A percentile compares a stretch with the other conserved stretches of the same genome.
These are phyloP conservation scores for Cyanidioschyzon merolae DNA, from an alignment of 23 red algal genomes.

Conservation along the genomic window DNA sequence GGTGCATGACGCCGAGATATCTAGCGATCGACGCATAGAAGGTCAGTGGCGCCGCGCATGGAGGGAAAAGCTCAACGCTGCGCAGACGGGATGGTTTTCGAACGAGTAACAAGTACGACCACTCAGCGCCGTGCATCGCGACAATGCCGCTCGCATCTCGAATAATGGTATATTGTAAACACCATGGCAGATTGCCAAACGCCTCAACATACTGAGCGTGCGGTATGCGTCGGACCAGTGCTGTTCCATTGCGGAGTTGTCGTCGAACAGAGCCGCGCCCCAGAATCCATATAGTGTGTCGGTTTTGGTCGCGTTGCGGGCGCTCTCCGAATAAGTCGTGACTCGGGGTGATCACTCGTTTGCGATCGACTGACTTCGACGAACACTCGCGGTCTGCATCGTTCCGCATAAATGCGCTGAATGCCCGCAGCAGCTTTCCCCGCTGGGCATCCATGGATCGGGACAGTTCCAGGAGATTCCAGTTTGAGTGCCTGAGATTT, in stretches of 20 bases:
- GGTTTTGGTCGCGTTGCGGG: neutral
- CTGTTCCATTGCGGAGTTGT: neutral
- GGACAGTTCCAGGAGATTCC: neutral
- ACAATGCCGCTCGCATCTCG: neutral
- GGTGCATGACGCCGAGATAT: neutral
- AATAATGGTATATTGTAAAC: neutral
- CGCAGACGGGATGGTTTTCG: neutral
- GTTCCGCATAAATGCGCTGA: neutral
- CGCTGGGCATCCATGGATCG: neutral
- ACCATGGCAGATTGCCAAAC: conserved; percentile 12
- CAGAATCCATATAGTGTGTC: neutral
- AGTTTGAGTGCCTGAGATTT: neutral
- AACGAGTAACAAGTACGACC: neutral
- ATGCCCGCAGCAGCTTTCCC: neutral
- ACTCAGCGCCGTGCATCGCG: conserved; percentile 15
- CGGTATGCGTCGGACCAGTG: neutral
- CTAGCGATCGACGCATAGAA: neutral
- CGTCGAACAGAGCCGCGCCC: neutral
- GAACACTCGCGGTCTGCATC: neutral
- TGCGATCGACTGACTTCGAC: neutral
- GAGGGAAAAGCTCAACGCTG: conserved; percentile 7
- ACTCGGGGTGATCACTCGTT: neutral
- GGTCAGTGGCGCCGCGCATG: neutral
- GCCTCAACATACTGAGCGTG: neutral
- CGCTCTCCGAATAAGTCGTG: neutral